Conservation (phyloP, 2,329 filamentous ascomycete genomes). For the Trichoderma atroviride region DNA sequence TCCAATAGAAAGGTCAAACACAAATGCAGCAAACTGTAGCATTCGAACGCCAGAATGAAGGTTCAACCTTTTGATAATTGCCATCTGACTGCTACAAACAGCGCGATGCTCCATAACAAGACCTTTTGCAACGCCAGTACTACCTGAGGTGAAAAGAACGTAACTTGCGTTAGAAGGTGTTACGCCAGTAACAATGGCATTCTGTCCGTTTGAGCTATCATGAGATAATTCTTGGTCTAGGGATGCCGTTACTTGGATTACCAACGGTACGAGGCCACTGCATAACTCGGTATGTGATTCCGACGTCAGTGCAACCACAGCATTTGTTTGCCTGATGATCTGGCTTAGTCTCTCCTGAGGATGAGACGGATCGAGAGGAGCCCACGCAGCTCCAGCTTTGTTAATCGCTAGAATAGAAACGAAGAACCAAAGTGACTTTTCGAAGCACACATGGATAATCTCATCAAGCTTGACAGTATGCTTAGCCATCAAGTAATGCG, state of each 20-base stretch:
- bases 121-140: constrained; percentile 34
- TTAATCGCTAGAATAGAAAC: constrained; percentile 29
- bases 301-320: constrained; percentile 3
- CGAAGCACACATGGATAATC: constrained; percentile 23
- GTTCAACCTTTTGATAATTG: constrained; percentile 6
- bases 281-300: background rate
- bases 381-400: constrained; percentile 29
- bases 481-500: constrained; percentile 15
- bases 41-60: constrained; percentile 7
- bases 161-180: constrained; percentile 28
- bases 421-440: constrained; percentile 28
- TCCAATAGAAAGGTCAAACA: constrained; percentile 17
- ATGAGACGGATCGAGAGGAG: constrained; percentile 26
- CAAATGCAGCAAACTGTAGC: constrained; percentile 22
- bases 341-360: constrained; percentile 16
- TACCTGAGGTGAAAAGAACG: constrained; percentile 34
- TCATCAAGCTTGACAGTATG: constrained; percentile 28
- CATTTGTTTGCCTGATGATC: constrained; percentile 14
- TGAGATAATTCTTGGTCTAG: background rate
- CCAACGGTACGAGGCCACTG: background rate
- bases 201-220: background rate
- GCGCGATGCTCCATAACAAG: constrained; percentile 31
- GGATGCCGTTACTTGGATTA: background rate
- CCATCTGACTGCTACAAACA: constrained; percentile 18
- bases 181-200: background rate